Evolutionary conservation across 2,329 filamentous ascomycete species (phyloP), one percentile per base, ranked within the genome.

Genomic region (Ascosphaera aggregata): DNA sequence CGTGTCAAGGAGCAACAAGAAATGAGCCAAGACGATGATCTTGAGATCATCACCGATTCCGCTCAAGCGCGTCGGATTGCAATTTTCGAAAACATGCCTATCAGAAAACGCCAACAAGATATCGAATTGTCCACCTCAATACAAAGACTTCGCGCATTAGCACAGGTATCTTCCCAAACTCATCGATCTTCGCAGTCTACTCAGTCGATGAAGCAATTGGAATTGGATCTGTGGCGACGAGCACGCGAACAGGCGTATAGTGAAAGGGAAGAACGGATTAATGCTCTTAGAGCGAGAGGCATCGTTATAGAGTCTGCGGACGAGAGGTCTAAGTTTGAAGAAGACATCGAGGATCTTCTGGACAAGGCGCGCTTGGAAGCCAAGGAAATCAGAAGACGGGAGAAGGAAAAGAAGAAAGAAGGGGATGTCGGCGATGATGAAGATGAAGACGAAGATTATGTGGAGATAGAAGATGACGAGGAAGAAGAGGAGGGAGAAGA

Each of bases 311-410:
- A 85, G 54, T 93, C 80, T 0, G 72, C 76, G 2, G 86, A 94
- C 55, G 85, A 98, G 54, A 73, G 80, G 16, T 79, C 85, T 51
- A 71, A 72, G 24, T 78, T 92, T 52, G 72, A 82, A 54, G 73
- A 79, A 41, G 73, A 85, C 42, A 73, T 93, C 9, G 89, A 95
- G 48, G 78, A 94, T 49, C 69, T 95, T 43, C 71, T 95, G 18
- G 77, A 86, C 37, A 84, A 76, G 49, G 86, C 85, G 16, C 69
- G 84, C 41, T 66, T 73, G 43, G 81, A 95, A 52, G 85, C 76
- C 2, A 70, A 79, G 35, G 74, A 78, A 46, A 74, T 95, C 38
- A 77, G 76, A 56, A 72, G 77, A 48, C 65, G 73, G 37, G 89
- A 98, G 58, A 73, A 73, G 45, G 73, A 72, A 0, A 86, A 80